Evolutionary conservation across 2,329 filamentous ascomycete species (phyloP), one percentile per base, ranked within the genome.

Genomic region (Fusarium begoniae): DNA sequence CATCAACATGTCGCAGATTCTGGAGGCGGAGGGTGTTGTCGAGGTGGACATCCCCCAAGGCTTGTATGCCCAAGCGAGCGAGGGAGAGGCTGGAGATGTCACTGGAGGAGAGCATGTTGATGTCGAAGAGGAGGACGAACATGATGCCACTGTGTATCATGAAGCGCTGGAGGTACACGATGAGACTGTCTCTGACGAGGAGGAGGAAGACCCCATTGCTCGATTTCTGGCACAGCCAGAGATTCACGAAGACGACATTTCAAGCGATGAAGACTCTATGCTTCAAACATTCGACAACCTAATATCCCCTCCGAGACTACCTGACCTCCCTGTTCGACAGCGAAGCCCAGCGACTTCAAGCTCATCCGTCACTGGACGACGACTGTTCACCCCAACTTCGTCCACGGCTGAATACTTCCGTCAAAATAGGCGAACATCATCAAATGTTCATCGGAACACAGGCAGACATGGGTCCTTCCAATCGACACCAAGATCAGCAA

Each of bases 21-120:
- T 77, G 3, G 75, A 77, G 8, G 70, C 65, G 2, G 73, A 77
- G 50, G 75, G 75, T 14, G 68, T 77, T 50, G 57, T 77, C 5
- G 72, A 77, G 10, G 70, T 63, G 3, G 40, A 64, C 0, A 65
- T 72, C 3, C 74, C 72, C 7, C 26, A 41, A 11, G 54, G 35
- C 5, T 15, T 13, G 11, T 48, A 48, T 13, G n/a, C 14, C 2
- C 66, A 63, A 6, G 51, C 50, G n/a, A 20, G 35, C 18, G 44
- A 37, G 12, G 44, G 50, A 4, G 57, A 55, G 14, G 44, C 24
- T 8, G 28, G 28, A 10, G 20, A 24, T 12, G 3, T n/a, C 5
- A 3, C 20, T 43, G 54, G 41, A n/a, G 44, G 40, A 4, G 32
- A 14, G 1, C 37, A 35, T 7, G 30, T 5, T 0, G 28, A 28